A percentile compares a stretch with the other conserved stretches of the same genome.
Conservation (phyloP, 305 asterid genomes). For the Salvia sclarea region DNA sequence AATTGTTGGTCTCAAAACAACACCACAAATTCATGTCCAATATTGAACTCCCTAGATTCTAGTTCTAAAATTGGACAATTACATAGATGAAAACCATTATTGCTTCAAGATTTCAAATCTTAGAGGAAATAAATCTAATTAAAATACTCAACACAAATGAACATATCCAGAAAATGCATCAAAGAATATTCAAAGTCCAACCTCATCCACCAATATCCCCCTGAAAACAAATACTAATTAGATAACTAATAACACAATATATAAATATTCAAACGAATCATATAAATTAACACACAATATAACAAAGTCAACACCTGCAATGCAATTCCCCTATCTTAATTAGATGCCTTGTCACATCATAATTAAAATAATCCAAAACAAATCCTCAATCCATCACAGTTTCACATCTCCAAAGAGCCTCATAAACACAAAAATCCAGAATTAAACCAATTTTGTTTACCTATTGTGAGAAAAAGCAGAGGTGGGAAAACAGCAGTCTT, state of each 20-base stretch:
- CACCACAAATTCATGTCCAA: not conserved
- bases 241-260: not conserved
- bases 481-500: constrained; percentile 33
- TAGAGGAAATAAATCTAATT: constrained; percentile 6
- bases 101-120: constrained; percentile 17
- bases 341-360: constrained; percentile 27
- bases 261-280: constrained; percentile 20
- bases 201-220: constrained; percentile 21
- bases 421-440: constrained; percentile 21
- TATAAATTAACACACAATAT: too few species aligned
- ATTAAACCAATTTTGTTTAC: constrained; percentile 30
- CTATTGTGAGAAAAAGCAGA: constrained; percentile 50
- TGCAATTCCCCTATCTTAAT: constrained; percentile 28
- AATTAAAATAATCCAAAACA: constrained; percentile 26
- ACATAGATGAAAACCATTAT: constrained; percentile 8
- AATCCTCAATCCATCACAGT: too few species aligned
- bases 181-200: constrained; percentile 21
- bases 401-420: not conserved
- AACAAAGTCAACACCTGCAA: constrained; percentile 38
- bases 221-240: not conserved
- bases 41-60: constrained; percentile 1
- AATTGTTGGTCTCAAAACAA: not conserved
- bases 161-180: constrained; percentile 10
- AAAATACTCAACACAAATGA: not conserved
- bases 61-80: constrained; percentile 10